Base-by-base conservation (phyloP, 495 filamentous ascomycete genomes). In the Penicillium diatomitis region DNA sequence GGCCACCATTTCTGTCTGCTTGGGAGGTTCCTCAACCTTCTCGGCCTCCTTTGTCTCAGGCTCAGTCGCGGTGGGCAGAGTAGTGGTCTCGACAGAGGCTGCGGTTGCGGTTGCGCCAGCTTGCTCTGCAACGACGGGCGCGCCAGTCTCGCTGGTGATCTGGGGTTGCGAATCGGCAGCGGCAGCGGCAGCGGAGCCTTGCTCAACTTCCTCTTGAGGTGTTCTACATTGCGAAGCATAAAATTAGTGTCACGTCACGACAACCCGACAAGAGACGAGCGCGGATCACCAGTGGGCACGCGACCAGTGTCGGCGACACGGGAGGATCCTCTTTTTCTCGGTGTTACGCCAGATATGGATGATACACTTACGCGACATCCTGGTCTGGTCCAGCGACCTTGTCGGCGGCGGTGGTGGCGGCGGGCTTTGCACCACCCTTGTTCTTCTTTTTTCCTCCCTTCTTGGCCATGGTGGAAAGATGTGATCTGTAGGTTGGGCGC, bases 391-490 rank as follows among this genome's bases (percentile, higher is more conserved):
- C 54, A 42, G 44, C 57, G 49, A 63, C 63, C 55, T 70, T 67
- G 45, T 54, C 56, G 32, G 58, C 61, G 29, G 64, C 58, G 38
- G 56, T 64, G 5, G 59, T 61, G 34, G 52, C 61, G 12, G 55
- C 57, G 46, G 60, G 57, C 57, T 64, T 64, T 41, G 47, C 51
- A 56, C 69, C 70, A 48, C 54, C 56, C 57, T 68, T 69, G 46
- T 61, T 64, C 52, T 61, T 61, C 40, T 58, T 61, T 62, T 73
- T 73, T 59, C 70, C 70, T 56, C 70, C 67, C 53, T 71, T 73
- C 65, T 71, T 73, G 36, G 66, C 34, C 70, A 73, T 73, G 50
- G 33, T 64, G 64, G 9, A 20, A 20, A 20, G 20, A 20, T 20
- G 20, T 20, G 20, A 20, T 20, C 20, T 20, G 20, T 20, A 20